Conservation (phyloP, 495 filamentous ascomycete species). For the Penicillium nucicola region DNA sequence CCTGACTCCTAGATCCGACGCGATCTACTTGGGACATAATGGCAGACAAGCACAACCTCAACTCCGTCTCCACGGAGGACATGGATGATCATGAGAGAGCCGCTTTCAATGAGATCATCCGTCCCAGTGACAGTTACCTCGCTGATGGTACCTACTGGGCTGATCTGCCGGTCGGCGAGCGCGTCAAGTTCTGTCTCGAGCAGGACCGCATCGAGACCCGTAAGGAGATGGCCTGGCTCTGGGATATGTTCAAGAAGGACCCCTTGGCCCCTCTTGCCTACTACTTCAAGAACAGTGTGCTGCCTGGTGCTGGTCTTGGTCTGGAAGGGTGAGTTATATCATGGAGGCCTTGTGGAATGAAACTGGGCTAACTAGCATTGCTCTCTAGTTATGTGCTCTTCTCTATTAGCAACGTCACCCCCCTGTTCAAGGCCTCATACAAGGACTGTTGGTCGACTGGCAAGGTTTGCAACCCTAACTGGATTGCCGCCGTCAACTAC, state of each 20-base stretch:
- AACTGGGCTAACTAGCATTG: too few relatives aligned
- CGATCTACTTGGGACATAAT: too few relatives aligned
- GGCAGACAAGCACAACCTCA: too few relatives aligned
- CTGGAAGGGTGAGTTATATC: too few relatives aligned
- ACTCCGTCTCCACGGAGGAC: too few relatives aligned
- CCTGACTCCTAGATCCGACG: too few relatives aligned
- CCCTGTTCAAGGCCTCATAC: constrained; percentile 70
- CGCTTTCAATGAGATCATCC: constrained; percentile 71
- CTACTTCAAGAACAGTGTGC: constrained; percentile 82
- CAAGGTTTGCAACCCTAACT: constrained; percentile 65
- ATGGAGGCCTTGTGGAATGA: too few relatives aligned
- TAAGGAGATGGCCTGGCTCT: too few relatives aligned
- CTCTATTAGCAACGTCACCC: constrained; percentile 84
- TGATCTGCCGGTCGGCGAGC: too few relatives aligned
- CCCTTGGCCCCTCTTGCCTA: constrained; percentile 75
- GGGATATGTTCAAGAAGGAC: constrained; percentile 82
- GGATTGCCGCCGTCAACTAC: constrained; percentile 76
- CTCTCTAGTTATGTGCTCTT: constrained; percentile 92
- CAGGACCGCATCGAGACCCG: constrained; percentile 57
- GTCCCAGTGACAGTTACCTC: constrained; percentile 80
- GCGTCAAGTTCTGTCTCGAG: too few relatives aligned
- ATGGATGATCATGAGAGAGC: too few relatives aligned
- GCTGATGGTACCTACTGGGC: constrained; percentile 82
- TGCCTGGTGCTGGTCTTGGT: constrained; percentile 83
- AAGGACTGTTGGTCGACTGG: constrained; percentile 68